phyloP scores from a whole-genome alignment of 2,329 filamentous ascomycete species.

The Aspergillus fumigatus region DNA sequence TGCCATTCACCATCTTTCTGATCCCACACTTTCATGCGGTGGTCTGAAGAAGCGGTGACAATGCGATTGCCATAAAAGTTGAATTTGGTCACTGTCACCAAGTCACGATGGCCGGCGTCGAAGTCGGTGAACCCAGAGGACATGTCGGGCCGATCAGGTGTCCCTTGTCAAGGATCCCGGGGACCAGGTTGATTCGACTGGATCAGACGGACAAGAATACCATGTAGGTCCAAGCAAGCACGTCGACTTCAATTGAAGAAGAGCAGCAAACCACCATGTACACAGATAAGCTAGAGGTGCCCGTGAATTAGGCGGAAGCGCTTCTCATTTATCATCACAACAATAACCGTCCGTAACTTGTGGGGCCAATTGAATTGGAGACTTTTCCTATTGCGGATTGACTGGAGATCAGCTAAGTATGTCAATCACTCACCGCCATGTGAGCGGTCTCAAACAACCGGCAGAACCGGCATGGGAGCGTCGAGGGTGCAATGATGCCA shows the following conservation, averaged over 20 bases:
- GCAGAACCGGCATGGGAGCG: slow-evolving; percentile 21
- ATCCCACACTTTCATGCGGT: slow-evolving; percentile 88
- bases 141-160: slow-evolving; percentile 27
- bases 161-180: slow-evolving; percentile 5
- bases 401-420: slow-evolving; percentile 3
- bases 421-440: slow-evolving; percentile 12
- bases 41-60: slow-evolving; percentile 86
- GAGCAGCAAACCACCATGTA: slow-evolving; percentile 2
- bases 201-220: slow-evolving; percentile 7
- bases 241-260: not conserved
- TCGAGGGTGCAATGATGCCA: slow-evolving; percentile 23
- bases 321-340: slow-evolving; percentile 1
- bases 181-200: slow-evolving; percentile 7
- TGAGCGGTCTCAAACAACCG: slow-evolving; percentile 21
- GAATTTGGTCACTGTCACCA: slow-evolving; percentile 81
- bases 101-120: slow-evolving; percentile 50
- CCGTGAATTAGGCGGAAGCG: slow-evolving; percentile 9
- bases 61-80: slow-evolving; percentile 90
- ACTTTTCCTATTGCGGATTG: slow-evolving; percentile 11
- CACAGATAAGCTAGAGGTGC: slow-evolving; percentile 6
- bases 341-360: not conserved
- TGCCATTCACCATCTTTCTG: slow-evolving; percentile 70
- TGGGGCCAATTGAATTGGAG: not conserved
- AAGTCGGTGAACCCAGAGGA: slow-evolving; percentile 39
- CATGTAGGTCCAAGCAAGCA: not conserved